Evolutionary conservation across 2,329 filamentous ascomycete species (phyloP).

Genomic region (Phaeosphaeriaceae sp.): DNA sequence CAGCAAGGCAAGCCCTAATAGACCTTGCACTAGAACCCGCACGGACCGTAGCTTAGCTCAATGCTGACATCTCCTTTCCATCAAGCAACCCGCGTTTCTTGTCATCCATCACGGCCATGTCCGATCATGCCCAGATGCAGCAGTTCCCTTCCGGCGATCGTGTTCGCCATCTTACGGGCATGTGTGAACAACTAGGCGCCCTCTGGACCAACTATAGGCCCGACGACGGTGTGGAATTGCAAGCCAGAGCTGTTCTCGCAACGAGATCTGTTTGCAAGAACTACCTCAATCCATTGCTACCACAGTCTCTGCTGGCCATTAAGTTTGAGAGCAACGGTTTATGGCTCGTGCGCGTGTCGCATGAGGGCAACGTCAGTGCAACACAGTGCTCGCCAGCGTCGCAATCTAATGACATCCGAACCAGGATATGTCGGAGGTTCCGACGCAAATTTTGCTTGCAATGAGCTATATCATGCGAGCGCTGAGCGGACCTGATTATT

Average conservation of each 20-base stretch:
- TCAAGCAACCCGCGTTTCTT: not conserved
- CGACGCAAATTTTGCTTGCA: not conserved
- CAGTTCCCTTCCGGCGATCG: not conserved
- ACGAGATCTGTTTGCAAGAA: too few species aligned
- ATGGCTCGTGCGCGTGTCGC: not conserved
- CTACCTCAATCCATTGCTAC: not conserved
- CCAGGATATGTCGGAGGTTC: not conserved
- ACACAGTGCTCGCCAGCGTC: not conserved
- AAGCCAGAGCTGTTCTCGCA: too few species aligned
- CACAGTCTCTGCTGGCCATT: not conserved
- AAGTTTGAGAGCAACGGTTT: not conserved
- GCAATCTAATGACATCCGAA: not conserved
- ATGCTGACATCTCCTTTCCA: not conserved
- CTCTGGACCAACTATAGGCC: too few species aligned
- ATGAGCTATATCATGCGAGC: not conserved
- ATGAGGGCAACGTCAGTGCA: too few species aligned
- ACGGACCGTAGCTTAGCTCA: not conserved
- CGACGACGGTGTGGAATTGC: too few species aligned
- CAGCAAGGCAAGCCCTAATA: not conserved
- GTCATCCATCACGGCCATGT: not conserved
- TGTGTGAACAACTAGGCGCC: not conserved
- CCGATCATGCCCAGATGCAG: not conserved
- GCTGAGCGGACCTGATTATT: not conserved
- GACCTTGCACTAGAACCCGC: not conserved
- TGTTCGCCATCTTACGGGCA: not conserved